Evolutionary conservation across 352 stramenopile species (phyloP).

Genomic region (Phytophthora colocasiae): DNA sequence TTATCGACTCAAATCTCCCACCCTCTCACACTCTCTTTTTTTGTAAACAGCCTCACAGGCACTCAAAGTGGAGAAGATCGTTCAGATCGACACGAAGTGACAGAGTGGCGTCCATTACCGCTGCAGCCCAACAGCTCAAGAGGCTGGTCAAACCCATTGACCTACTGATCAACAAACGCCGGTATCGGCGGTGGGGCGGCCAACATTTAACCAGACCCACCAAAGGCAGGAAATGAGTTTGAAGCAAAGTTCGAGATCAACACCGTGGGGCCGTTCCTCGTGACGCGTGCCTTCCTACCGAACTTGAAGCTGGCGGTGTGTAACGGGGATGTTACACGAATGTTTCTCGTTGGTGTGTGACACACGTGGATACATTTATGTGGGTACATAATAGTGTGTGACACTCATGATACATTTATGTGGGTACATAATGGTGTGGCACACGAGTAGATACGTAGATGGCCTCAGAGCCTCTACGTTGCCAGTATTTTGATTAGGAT

Average conservation of each 20-base stretch:
- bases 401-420: no score
- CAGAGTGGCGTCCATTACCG: slow-evolving; percentile 41
- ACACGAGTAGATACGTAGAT: no score
- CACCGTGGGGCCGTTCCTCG: slow-evolving; percentile 52
- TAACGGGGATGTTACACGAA: no score
- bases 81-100: slow-evolving; percentile 40
- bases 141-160: slow-evolving; percentile 57
- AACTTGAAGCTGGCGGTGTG: slow-evolving; percentile 51
- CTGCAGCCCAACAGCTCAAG: slow-evolving; percentile 43
- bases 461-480: no score
- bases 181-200: slow-evolving; percentile 43
- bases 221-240: slow-evolving; percentile 53
- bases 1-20: no score
- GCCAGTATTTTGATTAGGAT: no score
- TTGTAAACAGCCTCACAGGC: slow-evolving; percentile 26
- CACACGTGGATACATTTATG: no score
- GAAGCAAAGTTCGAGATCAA: slow-evolving; percentile 69
- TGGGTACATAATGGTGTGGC: no score
- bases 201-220: slow-evolving; percentile 43
- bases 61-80: slow-evolving; percentile 18
- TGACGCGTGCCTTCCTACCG: slow-evolving; percentile 50
- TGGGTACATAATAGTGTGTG: no score
- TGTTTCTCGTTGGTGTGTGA: no score
- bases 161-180: slow-evolving; percentile 66
- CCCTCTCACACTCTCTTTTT: not conserved